Base-by-base conservation (phyloP, 768 basidiomycete genomes). In the Russula dissimulans region DNA sequence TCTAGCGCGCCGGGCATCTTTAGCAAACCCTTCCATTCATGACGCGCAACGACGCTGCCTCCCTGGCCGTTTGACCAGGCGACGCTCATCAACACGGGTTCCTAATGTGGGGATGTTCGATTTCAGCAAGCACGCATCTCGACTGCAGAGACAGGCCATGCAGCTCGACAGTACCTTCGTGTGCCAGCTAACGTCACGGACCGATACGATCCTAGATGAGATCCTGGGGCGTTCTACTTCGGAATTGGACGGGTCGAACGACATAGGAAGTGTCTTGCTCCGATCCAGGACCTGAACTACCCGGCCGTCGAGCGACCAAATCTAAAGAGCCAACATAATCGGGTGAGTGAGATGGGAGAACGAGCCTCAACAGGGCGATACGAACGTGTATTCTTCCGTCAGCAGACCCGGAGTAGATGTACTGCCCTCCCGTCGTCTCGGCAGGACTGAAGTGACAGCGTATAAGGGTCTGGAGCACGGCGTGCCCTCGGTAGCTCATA, bases 161-260 rank as follows among this genome's bases (percentile, higher is more conserved):
- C 70, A 41, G 15, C 17, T 11, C 9, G 11, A 43, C 46, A n/a
- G 32, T 71, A 87, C 88, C 77, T 82, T 82, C 36, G 89, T 84
- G 71, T 93, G 92, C 97, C 97, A 99, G 69, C 89, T 89, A 62
- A 97, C 93, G 69, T 98, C 95, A 45, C 95, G 84, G 4, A 97
- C 94, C 63, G 88, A 90, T 29, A 77, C 76, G 11, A 52, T 67
- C 59, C 46, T 71, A 69, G 60, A 68, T 45, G 69, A 65, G 18
- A 72, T 60, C 9, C 70, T 69, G 0, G 73, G 72, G 12, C 43
- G 26, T 9, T 44, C 39, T 15, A 14, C 32, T 59, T 88, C 85
- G 9, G 78, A 74, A 0, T 76, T 86, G 15, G 89, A 89, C 3
- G 94, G 86, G 69, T 92, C 85, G 59, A 75, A 81, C 17, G 81